A percentile compares a stretch with the other conserved stretches of the same genome.
phyloP scores from a whole-genome alignment of 1,139 yeast species.

The Zygotorulaspora mrakii region DNA sequence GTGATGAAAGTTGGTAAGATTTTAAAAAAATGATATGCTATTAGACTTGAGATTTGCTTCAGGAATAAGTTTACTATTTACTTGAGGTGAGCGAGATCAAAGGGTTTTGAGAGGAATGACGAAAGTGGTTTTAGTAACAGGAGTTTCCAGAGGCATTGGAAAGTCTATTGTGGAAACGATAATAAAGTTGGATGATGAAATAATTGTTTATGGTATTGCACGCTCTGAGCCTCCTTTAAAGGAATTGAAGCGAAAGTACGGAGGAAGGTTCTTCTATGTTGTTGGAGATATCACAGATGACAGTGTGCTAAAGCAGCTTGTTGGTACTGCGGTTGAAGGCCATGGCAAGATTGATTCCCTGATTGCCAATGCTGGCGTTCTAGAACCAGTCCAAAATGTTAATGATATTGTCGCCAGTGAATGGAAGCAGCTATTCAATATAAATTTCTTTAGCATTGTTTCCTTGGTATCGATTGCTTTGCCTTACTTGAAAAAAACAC shows the following conservation, averaged over 20 bases:
- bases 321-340: conserved; percentile 46
- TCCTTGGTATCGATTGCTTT: conserved; percentile 54
- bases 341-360: conserved; percentile 59
- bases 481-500: conserved; percentile 52
- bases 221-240: conserved; percentile 52
- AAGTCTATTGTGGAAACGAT: conserved; percentile 58
- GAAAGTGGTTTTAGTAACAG: no score
- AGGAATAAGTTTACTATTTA: no score
- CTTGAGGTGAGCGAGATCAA: no score
- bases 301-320: conserved; percentile 42
- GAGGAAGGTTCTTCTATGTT: conserved; percentile 51
- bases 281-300: conserved; percentile 66
- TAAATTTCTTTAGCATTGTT: conserved; percentile 77
- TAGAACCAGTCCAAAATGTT: conserved; percentile 64
- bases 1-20: no score
- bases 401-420: conserved; percentile 43
- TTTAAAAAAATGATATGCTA: no score
- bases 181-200: conserved; percentile 42
- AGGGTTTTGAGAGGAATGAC: no score
- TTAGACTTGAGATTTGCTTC: no score
- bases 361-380: conserved; percentile 82
- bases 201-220: conserved; percentile 72
- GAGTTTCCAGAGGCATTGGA: conserved; percentile 83
- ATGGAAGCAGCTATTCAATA: conserved; percentile 67
- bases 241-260: conserved; percentile 44